Base-by-base conservation (phyloP, 345 rosid genomes). In the Gossypium sturtianum region DNA sequence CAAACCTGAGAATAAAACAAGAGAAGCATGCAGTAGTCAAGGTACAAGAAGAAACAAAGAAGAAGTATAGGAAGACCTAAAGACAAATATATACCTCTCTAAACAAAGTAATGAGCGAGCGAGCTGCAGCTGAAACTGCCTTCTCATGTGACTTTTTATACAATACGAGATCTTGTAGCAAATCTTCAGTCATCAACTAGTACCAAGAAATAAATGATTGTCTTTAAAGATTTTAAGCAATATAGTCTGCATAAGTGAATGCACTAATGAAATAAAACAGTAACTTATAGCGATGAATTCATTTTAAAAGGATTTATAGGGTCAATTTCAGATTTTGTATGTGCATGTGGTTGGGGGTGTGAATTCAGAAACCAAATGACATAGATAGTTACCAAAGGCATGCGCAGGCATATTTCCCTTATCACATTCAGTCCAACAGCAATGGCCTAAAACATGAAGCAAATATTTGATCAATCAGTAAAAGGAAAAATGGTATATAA, bases 161-260 rank as follows among this genome's bases (percentile, higher is more conserved):
- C 69, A 84, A 79, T 34, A 84, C 98, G 56, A 95, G 97, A 81
- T 95, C 98, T 93, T 93, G 99, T 75, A 95, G 84, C 82, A 95
- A 84, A 52, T 91, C 99, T 77, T 93, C 99, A 48, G 89, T 90
- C 99, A 93, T 93, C 90, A 95, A 85, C 98, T 95, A 73, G 66
- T 78, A 61, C 41, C 76, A 80, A 79, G 34, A 79, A 78, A 59
- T 20, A 76, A 69, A 77, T 10, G 3, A 66, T 65, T 48, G 75
- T 38, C 29, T 23, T 57, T 25, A 53, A 12, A 25, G 1, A 41
- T 20, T 43, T 53, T 9, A 25, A 54, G 58, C 7, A 16, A 34
- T 17, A 74, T 1, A 53, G 4, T 34, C 65, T 9, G 64, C 60
- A 79, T n/a, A 66, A n/a, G 6, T 25, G 41, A 44, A 62, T 43